Conservation (phyloP, 2,329 filamentous ascomycete species). For the Pseudogymnoascus sp. region DNA sequence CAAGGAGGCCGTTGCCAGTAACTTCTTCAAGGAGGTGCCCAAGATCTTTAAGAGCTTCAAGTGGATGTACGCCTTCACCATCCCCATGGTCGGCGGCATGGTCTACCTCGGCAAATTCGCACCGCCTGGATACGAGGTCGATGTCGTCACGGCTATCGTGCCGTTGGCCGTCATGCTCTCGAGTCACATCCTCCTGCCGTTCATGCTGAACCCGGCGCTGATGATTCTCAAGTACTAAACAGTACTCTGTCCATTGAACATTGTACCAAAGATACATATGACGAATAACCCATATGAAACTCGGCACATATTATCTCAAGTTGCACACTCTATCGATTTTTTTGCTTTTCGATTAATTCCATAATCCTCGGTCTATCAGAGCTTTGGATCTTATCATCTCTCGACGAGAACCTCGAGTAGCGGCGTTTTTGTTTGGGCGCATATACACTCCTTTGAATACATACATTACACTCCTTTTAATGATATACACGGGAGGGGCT, state of each 20-base stretch:
- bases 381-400: background rate
- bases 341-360: background rate
- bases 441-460: background rate
- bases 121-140: constrained; percentile 44
- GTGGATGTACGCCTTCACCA: constrained; percentile 33
- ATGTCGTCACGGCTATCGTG: constrained; percentile 49
- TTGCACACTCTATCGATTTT: background rate
- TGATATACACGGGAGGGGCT: background rate
- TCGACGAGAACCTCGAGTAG: background rate
- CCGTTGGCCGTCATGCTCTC: constrained; percentile 44
- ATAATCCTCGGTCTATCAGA: background rate
- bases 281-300: background rate
- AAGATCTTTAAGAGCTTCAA: constrained; percentile 49
- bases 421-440: background rate
- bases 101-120: constrained; percentile 21
- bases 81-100: constrained; percentile 20
- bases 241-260: background rate
- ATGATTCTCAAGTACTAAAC: constrained; percentile 44
- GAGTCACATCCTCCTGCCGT: constrained; percentile 47
- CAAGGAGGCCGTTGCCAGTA: constrained; percentile 47
- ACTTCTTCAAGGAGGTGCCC: constrained; percentile 48
- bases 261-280: background rate
- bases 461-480: background rate
- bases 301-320: background rate
- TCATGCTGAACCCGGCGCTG: constrained; percentile 53